Evolutionary conservation across 169 alveolate species (phyloP).

Genomic region (Plasmodium gonderi): DNA sequence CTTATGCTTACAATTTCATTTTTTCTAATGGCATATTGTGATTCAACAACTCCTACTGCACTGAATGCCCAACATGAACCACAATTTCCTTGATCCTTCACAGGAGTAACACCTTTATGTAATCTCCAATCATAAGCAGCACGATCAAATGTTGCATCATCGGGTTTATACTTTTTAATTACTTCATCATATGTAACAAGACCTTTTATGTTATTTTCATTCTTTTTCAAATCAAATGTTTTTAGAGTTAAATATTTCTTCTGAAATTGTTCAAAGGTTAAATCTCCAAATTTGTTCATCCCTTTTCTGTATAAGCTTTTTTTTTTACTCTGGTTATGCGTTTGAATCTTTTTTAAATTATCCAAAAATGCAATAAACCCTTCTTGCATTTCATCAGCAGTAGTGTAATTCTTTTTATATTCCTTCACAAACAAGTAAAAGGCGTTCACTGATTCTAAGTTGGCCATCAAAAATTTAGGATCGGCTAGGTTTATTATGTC

Average conservation of each 20-base stretch:
- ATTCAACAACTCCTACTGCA: constrained; percentile 83
- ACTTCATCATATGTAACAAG: constrained; percentile 8
- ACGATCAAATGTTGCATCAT: neutral
- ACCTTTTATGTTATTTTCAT: neutral
- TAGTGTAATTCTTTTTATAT: constrained; percentile 7
- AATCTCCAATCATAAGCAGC: constrained; percentile 78
- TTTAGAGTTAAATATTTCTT: constrained; percentile 9
- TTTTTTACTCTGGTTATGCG: constrained; percentile 51
- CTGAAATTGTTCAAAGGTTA: constrained; percentile 73
- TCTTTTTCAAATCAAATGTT: neutral
- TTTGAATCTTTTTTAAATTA: constrained; percentile 31
- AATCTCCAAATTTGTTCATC: constrained; percentile 78
- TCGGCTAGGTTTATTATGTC: neutral
- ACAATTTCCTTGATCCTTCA: constrained; percentile 86
- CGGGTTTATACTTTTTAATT: neutral
- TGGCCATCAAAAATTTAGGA: constrained; percentile 30
- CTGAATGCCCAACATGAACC: constrained; percentile 93
- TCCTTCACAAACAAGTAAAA: constrained; percentile 51
- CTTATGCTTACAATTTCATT: constrained; percentile 77
- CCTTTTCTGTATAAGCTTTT: constrained; percentile 50
- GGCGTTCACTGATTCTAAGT: constrained; percentile 40
- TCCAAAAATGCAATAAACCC: constrained; percentile 50
- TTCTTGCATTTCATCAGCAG: constrained; percentile 34
- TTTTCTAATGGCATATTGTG: constrained; percentile 75
- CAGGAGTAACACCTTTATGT: constrained; percentile 82